Base-by-base conservation (phyloP, 2,329 filamentous ascomycete species). In the Trichoderma sp. region DNA sequence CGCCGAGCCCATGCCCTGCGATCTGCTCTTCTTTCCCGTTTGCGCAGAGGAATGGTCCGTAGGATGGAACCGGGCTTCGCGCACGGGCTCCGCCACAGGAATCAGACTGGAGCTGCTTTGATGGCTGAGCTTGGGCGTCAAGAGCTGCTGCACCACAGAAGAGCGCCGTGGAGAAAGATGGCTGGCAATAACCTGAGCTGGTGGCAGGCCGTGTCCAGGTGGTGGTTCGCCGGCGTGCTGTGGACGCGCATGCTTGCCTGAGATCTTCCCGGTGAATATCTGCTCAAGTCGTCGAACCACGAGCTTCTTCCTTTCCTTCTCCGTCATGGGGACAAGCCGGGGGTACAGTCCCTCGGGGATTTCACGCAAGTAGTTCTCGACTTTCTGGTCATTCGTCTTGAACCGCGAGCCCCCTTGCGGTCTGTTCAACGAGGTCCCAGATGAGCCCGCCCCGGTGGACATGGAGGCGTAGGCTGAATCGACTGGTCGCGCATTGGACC, bases 241-340 rank as follows among this genome's bases (percentile, higher is more conserved):
- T 15, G 68, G 73, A 44, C 67, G 71, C 41, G 69, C 54, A 76
- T 80, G 73, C 72, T 79, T 76, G 5, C 78, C 78, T 4, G 74
- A 76, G 19, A 83, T 80, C 72, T 89, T 90, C 3, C 92, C 92
- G 0, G 91, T 92, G 67, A 95, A 96, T 1, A 96, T 82, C 68
- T 93, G 90, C 72, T 96, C 92, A 6, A 96, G 75, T 2, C 90
- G 84, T 62, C 86, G 84, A 2, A 94, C 92, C 0, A 94, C 89
- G 21, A 93, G 73, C 72, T 88, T 92, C 79, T 91, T 92, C 78
- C 87, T 92, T 6, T 90, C 84, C 68, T 86, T 88, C 15, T 94
- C 91, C 0, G 88, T 87, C 84, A 93, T 85, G 0, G 79, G 74
- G 26, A 82, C 79, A 50, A 84, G 81, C 12, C 84, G 83, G 0